A percentile compares a stretch with the other conserved stretches of the same genome.
Conservation (phyloP, 257 asterid species). For the Forsythia viridissima region DNA sequence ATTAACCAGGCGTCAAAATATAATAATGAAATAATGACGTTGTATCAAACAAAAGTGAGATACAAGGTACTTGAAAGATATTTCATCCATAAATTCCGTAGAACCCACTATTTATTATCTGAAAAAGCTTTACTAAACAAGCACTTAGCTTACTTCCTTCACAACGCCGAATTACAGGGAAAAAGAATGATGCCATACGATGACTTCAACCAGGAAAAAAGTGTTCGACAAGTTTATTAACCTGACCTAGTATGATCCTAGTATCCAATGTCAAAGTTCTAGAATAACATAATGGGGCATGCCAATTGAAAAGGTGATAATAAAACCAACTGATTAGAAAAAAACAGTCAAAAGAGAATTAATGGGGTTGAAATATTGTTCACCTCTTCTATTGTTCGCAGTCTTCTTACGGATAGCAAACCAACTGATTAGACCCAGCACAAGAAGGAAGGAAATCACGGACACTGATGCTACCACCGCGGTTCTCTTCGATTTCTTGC, state of each 20-base stretch:
- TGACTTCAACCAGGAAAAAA: not conserved
- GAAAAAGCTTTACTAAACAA: too few species aligned
- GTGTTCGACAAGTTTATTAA: not conserved
- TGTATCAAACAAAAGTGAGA: too few species aligned
- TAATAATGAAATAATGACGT: too few species aligned
- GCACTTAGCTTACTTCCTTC: not conserved
- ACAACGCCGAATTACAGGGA: not conserved
- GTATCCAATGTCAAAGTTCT: not conserved
- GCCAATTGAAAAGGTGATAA: not conserved
- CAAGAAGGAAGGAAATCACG: constrained; percentile 2
- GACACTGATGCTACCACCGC: constrained; percentile 19
- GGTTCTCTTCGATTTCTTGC: constrained; percentile 4
- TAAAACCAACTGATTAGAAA: too few species aligned
- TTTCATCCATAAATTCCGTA: too few species aligned
- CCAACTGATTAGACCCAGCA: constrained; percentile 11
- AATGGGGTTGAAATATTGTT: not conserved
- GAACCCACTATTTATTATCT: too few species aligned
- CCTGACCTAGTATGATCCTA: too few species aligned
- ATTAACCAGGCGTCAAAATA: not conserved
- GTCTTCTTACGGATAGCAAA: constrained; percentile 12
- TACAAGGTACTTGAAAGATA: too few species aligned
- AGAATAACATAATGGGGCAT: too few species aligned
- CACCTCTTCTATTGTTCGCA: constrained; percentile 6
- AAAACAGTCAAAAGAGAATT: not conserved
- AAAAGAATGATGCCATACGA: not conserved